Base-by-base conservation (phyloP, 768 basidiomycete genomes). In the Piloderma croceum region DNA sequence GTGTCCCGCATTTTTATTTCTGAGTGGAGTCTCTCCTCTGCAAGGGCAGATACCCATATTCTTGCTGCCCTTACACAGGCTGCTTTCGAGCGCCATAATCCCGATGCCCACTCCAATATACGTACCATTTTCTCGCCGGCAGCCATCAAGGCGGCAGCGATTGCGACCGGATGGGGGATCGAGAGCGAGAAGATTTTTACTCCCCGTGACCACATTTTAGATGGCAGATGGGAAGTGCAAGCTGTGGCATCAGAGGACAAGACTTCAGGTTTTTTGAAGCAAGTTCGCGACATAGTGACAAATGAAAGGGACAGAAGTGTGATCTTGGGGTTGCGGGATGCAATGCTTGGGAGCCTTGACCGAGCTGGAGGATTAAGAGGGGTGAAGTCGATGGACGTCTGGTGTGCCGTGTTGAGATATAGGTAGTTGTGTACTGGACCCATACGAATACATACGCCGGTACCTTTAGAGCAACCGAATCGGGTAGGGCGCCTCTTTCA, bases 1-100 rank as follows among this genome's bases (percentile, higher is more conserved):
- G 51, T 48, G 12, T 41, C 46, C 19, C 46, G 51, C 17, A 38
- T 68, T 21, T 60, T 54, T 48, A 48, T 67, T 36, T 60, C 65
- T 3, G 64, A 68, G 37, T 68, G 53, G 46, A 47, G 57, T 18
- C 56, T 69, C n/a, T 40, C 48, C 19, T 46, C 54, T 6, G 25
- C 48, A 10, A 49, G 41, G 9, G 57, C 50, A 15, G 31, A 44
- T 18, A 51, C 67, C 4, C 65, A 69, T 38, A 41, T 68, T 13
- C 50, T 65, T 2, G 60, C 67, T 7, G 61, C 58, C 13, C 53
- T 67, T 22, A 50, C 67, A 7, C 64, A 68, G 39, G 64, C 59
- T 2, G 47, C 61, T 17, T 45, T 67, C 22, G 64, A 64, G 40
- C 52, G 54, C 40, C 54, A 54, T 34, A 62, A 64, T 37, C 48